Conservation (phyloP, 148 eudicot genomes). For the Amaranthus hypochondriacus region DNA sequence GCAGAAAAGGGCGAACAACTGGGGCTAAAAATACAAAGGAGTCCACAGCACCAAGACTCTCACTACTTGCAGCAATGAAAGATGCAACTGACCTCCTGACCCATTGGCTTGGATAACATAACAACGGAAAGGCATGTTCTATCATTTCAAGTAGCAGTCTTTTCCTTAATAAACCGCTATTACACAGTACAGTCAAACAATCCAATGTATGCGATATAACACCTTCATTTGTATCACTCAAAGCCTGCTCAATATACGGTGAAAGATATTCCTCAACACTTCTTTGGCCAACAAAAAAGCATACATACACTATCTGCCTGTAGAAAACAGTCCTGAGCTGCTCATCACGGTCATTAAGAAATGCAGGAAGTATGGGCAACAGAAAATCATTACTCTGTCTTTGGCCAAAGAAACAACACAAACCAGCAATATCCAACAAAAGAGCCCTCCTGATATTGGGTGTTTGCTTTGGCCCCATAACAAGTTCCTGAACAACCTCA, state of each 20-base stretch:
- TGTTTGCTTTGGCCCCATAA: slow-evolving; percentile 96
- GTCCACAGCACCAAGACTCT: slow-evolving; percentile 85
- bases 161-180: slow-evolving; percentile 69
- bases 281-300: slow-evolving; percentile 94
- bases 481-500: slow-evolving; percentile 96
- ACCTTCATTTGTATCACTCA: slow-evolving; percentile 82
- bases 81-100: slow-evolving; percentile 75
- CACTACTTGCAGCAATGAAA: slow-evolving; percentile 86
- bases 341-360: slow-evolving; percentile 91
- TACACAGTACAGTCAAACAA: slow-evolving; percentile 78
- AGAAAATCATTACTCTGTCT: slow-evolving; percentile 83
- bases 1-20: slow-evolving; percentile 71
- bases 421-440: slow-evolving; percentile 78
- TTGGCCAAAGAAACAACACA: slow-evolving; percentile 97
- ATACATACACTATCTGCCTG: slow-evolving; percentile 81
- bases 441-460: slow-evolving; percentile 98
- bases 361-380: slow-evolving; percentile 93
- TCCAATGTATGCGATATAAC: slow-evolving; percentile 85
- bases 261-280: slow-evolving; percentile 96
- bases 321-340: slow-evolving; percentile 87
- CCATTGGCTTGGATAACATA: slow-evolving; percentile 96
- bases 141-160: slow-evolving; percentile 80
- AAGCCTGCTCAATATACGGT: slow-evolving; percentile 88
- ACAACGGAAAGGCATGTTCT: slow-evolving; percentile 74
- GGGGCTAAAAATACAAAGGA: slow-evolving; percentile 92